Conservation (phyloP, 768 basidiomycete species). For the Termitomyces sp. region DNA sequence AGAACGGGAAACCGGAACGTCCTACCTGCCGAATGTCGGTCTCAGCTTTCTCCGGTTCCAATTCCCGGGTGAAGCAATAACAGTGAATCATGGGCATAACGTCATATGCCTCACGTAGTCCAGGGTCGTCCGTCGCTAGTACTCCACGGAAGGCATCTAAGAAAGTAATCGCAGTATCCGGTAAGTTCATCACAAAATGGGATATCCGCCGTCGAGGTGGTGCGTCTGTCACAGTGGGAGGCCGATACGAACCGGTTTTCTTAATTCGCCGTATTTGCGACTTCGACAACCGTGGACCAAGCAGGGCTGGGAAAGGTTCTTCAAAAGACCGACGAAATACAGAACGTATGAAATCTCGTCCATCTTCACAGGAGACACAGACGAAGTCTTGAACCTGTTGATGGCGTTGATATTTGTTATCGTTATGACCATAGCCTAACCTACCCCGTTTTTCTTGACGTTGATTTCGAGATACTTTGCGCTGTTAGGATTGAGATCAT, state of each 20-base stretch:
- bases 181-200: conserved; percentile 98
- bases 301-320: conserved; percentile 63
- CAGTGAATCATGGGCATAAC: conserved; percentile 92
- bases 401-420: conserved; percentile 4
- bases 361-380: conserved; percentile 78
- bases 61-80: conserved; percentile 91
- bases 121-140: conserved; percentile 36
- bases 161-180: conserved; percentile 87
- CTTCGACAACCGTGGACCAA: conserved; percentile 47
- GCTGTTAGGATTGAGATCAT: conserved; percentile 92
- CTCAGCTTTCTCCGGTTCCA: conserved; percentile 64
- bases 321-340: conserved; percentile 51
- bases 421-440: conserved; percentile 17
- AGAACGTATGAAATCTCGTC: conserved; percentile 75
- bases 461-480: conserved; percentile 75
- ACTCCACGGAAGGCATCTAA: conserved; percentile 85
- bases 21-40: conserved; percentile 80
- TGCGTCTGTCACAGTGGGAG: neutral
- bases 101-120: conserved; percentile 44
- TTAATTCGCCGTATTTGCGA: conserved; percentile 35
- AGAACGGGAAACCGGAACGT: neutral
- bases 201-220: conserved; percentile 53
- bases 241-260: conserved; percentile 8
- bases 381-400: conserved; percentile 68
- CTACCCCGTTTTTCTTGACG: conserved; percentile 71